Base-by-base conservation (phyloP, 371 early-diverging fungal species). In the Coemansia linderi region DNA sequence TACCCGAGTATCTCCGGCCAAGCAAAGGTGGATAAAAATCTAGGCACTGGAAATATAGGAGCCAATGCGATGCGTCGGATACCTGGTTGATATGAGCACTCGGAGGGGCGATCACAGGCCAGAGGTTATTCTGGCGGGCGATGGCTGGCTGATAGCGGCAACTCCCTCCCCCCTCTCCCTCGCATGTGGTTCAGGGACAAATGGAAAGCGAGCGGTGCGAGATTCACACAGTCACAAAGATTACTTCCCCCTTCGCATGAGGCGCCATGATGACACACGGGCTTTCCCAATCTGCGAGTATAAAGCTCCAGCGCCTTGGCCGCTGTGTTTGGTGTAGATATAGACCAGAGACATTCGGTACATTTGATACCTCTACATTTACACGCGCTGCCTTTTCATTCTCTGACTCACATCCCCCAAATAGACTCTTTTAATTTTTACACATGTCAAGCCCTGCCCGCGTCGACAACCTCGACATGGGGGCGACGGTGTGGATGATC, bases 401-500 rank as follows among this genome's bases (percentile, higher is more conserved):
- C 39, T 39, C 4, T 9, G 39, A 39, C 8, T 39, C 22, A 7
- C 46, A n/a, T 22, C 9, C 50, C 24, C 50, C 29, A n/a, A 12
- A 27, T 2, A 50, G 9, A 8, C 19, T 50, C 27, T 19, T 22
- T 50, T 27, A 24, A 48, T 13, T 13, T 13, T 50, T 50, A 50
- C 27, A 50, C 50, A 50, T 50, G 50, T 50, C 50, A 27, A 50
- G 29, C 4, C 27, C 50, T 10, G 27, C 29, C 4, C 22, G 50
- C 27, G 50, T 24, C 27, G 50, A 50, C 19, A 64, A 71, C 58
- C 71, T 79, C 50, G 75, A 75, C 63, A 75, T 79, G 75, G 75
- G 68, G 36, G 61, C 79, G 31, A 81, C 81, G 46, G 78, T 70
- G 54, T 81, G 73, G 68, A 73, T 78, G 73, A 68, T 78, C 37